Conservation (phyloP, 805 yeast species). For the Starmerella potacharoeniae region DNA sequence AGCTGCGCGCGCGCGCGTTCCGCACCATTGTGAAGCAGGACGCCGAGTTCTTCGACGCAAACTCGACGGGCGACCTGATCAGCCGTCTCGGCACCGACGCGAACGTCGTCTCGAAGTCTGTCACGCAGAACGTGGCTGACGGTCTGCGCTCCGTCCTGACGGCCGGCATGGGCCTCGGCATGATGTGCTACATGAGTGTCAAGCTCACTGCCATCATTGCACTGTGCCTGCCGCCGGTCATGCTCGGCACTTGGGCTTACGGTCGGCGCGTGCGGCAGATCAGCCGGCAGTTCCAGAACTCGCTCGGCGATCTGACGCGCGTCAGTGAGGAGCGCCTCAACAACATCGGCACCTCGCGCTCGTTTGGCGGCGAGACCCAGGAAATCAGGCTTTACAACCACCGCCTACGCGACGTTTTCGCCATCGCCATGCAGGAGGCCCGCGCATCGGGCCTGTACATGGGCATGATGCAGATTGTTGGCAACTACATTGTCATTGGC, state of each 20-base stretch:
- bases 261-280: slow-evolving; percentile 67
- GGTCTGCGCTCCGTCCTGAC: slow-evolving; percentile 78
- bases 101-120: slow-evolving; percentile 70
- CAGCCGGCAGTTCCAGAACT: slow-evolving; percentile 67
- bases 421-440: slow-evolving; percentile 71
- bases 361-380: slow-evolving; percentile 72
- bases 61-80: slow-evolving; percentile 83
- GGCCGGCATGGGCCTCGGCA: slow-evolving; percentile 74
- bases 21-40: slow-evolving; percentile 73
- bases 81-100: slow-evolving; percentile 83
- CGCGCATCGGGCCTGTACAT: slow-evolving; percentile 61
- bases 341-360: slow-evolving; percentile 77
- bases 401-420: slow-evolving; percentile 53
- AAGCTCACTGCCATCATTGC: slow-evolving; percentile 74
- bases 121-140: slow-evolving; percentile 82
- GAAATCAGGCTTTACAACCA: slow-evolving; percentile 67
- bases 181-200: slow-evolving; percentile 84
- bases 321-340: slow-evolving; percentile 85
- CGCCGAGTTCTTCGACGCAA: slow-evolving; percentile 77
- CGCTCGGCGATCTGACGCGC: slow-evolving; percentile 74
- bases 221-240: slow-evolving; percentile 70
- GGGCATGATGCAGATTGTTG: slow-evolving; percentile 72
- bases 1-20: slow-evolving; percentile 66
- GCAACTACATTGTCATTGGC: slow-evolving; percentile 69
- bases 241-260: slow-evolving; percentile 66